Evolutionary conservation across 2,329 filamentous ascomycete species (phyloP), one percentile per base, ranked within the genome.

Genomic region (Delphinella strobiligena): DNA sequence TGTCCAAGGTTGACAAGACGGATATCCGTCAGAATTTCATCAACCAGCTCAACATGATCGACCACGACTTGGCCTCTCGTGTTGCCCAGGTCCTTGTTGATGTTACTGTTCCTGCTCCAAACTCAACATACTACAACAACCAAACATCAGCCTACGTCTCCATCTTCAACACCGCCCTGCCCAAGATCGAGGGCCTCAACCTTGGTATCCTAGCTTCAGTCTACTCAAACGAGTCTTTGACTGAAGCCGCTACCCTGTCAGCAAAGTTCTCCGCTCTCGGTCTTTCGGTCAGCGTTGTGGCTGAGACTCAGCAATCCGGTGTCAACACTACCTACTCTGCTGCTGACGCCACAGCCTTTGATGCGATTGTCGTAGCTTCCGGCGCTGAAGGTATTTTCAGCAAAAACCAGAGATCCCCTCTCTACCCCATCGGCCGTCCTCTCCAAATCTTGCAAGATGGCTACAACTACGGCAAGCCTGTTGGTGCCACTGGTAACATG

Each of bases 1-100:
- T 87, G 2, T 80, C 84, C 51, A 81, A 87, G 56, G 87, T 82
- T 52, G 80, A 87, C 17, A 82, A 87, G 19, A 72, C 76, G 0
- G 58, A 80, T 4, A 81, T 88, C 0, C 87, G 85, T 54, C 71
- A 78, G 44, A 72, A 78, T 19, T 68, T 86, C 54, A 71, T 72
- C 1, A 58, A 74, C 43, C 73, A 82, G 1, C 63, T 88, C 0
- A 67, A 72, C 1, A 79, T 85, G 18, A 83, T 88, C 36, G 77
- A 85, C 40, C 61, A 82, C 0, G 64, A 63, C 0, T 72, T 88
- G 0, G 79, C 82, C 1, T 78, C 82, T 1, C 73, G 77, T 18
- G 68, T 88, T 3, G 81, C 79, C 9, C 78, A 87, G 47, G 64
- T 88, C 9, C 18, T 40, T 19, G 71, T 88, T 12, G 80, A 75